phyloP scores from a whole-genome alignment of 345 rosid genomes.

The Camelina sativa region DNA sequence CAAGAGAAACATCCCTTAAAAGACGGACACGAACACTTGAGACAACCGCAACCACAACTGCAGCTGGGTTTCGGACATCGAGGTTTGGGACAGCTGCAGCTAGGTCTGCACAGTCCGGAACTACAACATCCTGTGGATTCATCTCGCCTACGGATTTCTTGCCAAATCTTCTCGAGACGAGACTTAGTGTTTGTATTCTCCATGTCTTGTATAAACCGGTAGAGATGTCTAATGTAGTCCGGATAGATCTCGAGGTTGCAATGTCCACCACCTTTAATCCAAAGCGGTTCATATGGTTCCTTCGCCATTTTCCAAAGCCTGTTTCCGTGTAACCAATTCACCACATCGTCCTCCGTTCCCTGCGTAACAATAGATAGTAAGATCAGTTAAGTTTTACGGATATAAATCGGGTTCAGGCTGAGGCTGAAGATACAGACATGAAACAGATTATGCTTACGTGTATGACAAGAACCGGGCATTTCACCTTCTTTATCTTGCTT shows the following conservation, averaged over 20 bases:
- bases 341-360: conserved; percentile 99
- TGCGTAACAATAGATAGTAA: conserved; percentile 26
- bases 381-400: background rate
- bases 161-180: conserved; percentile 76
- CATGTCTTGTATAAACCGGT: conserved; percentile 87
- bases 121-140: conserved; percentile 62
- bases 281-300: conserved; percentile 91
- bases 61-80: conserved; percentile 57
- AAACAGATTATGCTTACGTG: conserved; percentile 61
- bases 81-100: conserved; percentile 45
- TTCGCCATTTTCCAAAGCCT: conserved; percentile 90
- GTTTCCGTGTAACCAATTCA: conserved; percentile 94
- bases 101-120: conserved; percentile 49
- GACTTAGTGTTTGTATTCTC: conserved; percentile 71
- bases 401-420: background rate
- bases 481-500: conserved; percentile 83
- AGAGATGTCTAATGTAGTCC: conserved; percentile 83
- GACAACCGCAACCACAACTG: conserved; percentile 28
- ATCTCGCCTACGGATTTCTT: conserved; percentile 50
- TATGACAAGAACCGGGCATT: conserved; percentile 91
- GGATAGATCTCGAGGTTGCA: conserved; percentile 98
- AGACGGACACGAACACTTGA: conserved; percentile 49
- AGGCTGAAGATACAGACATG: background rate
- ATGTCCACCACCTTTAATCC: conserved; percentile 99
- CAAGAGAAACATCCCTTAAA: conserved; percentile 45